A percentile compares a stretch with the other conserved stretches of the same genome.
phyloP scores from a whole-genome alignment of 768 basidiomycete species.

The Collybia sordida region DNA sequence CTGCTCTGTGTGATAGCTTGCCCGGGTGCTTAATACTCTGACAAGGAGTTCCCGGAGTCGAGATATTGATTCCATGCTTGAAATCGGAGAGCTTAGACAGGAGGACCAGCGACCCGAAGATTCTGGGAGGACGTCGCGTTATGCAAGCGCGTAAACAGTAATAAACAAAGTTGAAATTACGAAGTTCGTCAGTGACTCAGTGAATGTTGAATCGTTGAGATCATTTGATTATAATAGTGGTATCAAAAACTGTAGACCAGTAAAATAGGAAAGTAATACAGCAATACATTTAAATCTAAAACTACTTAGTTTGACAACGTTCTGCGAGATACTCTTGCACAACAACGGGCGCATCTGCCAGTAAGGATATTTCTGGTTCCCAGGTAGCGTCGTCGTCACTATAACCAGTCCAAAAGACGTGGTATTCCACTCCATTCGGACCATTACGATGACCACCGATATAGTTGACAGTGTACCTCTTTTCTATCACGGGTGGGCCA shows the following conservation, averaged over 20 bases:
- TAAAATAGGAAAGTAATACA: not conserved
- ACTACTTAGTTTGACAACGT: not conserved
- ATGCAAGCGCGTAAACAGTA: slow-evolving; percentile 23
- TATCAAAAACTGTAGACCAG: not conserved
- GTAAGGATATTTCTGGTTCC: slow-evolving; percentile 49
- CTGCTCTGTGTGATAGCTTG: slow-evolving; percentile 57
- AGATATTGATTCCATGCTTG: slow-evolving; percentile 58
- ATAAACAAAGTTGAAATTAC: slow-evolving; percentile 10
- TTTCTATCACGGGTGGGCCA: slow-evolving; percentile 35
- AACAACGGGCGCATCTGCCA: slow-evolving; percentile 46
- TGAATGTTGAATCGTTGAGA: too few species aligned
- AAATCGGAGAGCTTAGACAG: not conserved
- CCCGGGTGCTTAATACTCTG: slow-evolving; percentile 43
- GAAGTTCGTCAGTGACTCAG: too few species aligned
- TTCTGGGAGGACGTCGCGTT: slow-evolving; percentile 8
- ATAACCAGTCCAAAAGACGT: slow-evolving; percentile 60
- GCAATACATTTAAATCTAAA: not conserved
- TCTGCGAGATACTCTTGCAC: slow-evolving; percentile 40
- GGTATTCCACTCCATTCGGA: slow-evolving; percentile 38
- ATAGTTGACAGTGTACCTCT: slow-evolving; percentile 39
- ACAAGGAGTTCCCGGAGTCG: slow-evolving; percentile 54
- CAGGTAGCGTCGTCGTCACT: slow-evolving; percentile 50
- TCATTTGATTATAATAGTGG: not conserved
- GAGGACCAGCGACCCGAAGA: slow-evolving; percentile 1
- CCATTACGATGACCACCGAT: slow-evolving; percentile 37